phyloP scores from a whole-genome alignment of 2,329 filamentous ascomycete genomes.

The Coniochaeta sp. region DNA sequence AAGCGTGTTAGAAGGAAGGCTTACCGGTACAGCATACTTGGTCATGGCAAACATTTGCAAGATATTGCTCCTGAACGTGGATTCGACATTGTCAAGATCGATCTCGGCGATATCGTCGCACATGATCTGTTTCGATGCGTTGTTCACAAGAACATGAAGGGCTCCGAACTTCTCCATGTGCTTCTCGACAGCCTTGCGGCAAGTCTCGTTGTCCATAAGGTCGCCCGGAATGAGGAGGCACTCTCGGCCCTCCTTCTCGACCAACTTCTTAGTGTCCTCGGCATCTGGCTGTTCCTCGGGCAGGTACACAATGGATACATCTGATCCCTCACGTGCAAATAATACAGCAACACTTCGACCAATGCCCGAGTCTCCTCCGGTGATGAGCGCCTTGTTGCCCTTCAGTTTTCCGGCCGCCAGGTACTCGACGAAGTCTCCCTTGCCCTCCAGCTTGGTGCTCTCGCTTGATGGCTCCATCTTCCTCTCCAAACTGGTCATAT shows the following conservation, averaged over 20 bases:
- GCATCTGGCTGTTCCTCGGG: slow-evolving; percentile 49
- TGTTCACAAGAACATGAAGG: slow-evolving; percentile 49
- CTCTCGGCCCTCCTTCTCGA: slow-evolving; percentile 40
- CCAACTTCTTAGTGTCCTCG: slow-evolving; percentile 40
- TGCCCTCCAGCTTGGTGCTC: slow-evolving; percentile 30
- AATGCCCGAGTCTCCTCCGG: slow-evolving; percentile 37
- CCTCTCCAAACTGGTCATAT: slow-evolving; percentile 22
- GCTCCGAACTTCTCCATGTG: slow-evolving; percentile 40
- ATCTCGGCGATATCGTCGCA: slow-evolving; percentile 45
- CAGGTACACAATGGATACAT: slow-evolving; percentile 47
- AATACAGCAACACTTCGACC: slow-evolving; percentile 46
- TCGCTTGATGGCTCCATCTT: slow-evolving; percentile 31
- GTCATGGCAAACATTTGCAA: slow-evolving; percentile 51
- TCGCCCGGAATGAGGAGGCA: slow-evolving; percentile 41
- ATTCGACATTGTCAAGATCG: slow-evolving; percentile 45
- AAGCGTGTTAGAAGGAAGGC: background rate
- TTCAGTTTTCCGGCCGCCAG: slow-evolving; percentile 39
- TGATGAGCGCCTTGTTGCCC: slow-evolving; percentile 29
- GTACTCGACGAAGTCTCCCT: slow-evolving; percentile 27
- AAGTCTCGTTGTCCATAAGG: slow-evolving; percentile 40
- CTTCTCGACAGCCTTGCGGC: slow-evolving; percentile 40
- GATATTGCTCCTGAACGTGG: slow-evolving; percentile 49
- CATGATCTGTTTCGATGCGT: slow-evolving; percentile 49
- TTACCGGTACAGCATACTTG: slow-evolving; percentile 41
- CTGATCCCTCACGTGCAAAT: slow-evolving; percentile 50